Percentiles rank a stretch among this genome's conserved stretches.
Conservation (phyloP, 2,329 filamentous ascomycete genomes). For the Trichoderma pleuroti region DNA sequence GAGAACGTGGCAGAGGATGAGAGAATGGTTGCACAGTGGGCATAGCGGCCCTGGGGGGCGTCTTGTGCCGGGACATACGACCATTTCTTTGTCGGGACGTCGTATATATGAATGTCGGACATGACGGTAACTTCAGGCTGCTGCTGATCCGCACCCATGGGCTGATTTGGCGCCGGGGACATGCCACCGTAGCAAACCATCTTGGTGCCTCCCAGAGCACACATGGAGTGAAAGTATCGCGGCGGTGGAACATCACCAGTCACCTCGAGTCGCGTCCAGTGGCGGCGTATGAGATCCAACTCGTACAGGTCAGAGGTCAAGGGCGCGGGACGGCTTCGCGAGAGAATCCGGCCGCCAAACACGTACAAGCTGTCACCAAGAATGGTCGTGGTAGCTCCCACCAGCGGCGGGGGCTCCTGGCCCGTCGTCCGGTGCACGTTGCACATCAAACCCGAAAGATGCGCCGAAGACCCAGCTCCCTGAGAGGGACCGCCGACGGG, state of each 20-base stretch:
- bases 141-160: slow-evolving; percentile 46
- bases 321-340: slow-evolving; percentile 72
- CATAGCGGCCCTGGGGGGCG: slow-evolving; percentile 88
- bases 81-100: slow-evolving; percentile 79
- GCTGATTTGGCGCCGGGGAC: slow-evolving; percentile 67
- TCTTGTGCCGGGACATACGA: slow-evolving; percentile 77
- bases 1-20: slow-evolving; percentile 85
- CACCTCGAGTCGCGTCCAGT: slow-evolving; percentile 89
- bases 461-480: slow-evolving; percentile 49
- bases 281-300: slow-evolving; percentile 81
- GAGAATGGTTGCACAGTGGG: slow-evolving; percentile 89
- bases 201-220: slow-evolving; percentile 88
- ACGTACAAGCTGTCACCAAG: slow-evolving; percentile 95
- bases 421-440: slow-evolving; percentile 84
- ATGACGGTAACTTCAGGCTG: slow-evolving; percentile 91
- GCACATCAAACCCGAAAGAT: slow-evolving; percentile 65
- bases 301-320: slow-evolving; percentile 91
- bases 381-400: slow-evolving; percentile 92
- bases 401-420: slow-evolving; percentile 82
- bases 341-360: slow-evolving; percentile 87
- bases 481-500: slow-evolving; percentile 43
- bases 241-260: slow-evolving; percentile 83
- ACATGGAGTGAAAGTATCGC: slow-evolving; percentile 96
- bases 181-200: slow-evolving; percentile 98
- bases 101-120: slow-evolving; percentile 96